phyloP scores from a whole-genome alignment of 305 asterid species.

The Fraxinus latifolia region DNA sequence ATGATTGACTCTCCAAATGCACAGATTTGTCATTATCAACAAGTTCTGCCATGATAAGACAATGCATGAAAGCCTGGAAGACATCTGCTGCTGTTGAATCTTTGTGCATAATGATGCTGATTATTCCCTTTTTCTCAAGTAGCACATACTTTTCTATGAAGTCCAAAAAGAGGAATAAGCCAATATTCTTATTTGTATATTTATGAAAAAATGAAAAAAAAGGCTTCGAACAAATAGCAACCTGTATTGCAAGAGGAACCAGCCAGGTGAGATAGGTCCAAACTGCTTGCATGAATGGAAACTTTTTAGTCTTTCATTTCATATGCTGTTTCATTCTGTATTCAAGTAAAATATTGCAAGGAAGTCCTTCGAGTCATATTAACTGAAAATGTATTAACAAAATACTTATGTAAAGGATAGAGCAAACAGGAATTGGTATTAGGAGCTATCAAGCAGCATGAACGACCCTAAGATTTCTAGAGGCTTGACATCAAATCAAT shows the following conservation, averaged over 20 bases:
- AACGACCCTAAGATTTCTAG: neutral
- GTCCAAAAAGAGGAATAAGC: conserved; percentile 25
- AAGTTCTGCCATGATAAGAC: conserved; percentile 60
- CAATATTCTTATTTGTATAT: conserved; percentile 14
- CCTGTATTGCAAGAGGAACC: conserved; percentile 66
- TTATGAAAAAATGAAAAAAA: neutral
- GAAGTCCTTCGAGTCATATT: neutral
- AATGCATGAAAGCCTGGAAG: conserved; percentile 68
- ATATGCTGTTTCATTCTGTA: neutral
- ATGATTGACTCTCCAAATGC: conserved; percentile 60
- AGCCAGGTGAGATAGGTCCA: conserved; percentile 50
- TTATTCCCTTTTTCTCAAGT: conserved; percentile 42
- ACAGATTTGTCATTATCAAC: conserved; percentile 33
- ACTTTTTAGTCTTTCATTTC: conserved; percentile 14
- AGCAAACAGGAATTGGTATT: neutral
- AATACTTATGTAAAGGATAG: neutral
- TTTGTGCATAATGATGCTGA: conserved; percentile 61
- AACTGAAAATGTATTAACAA: neutral
- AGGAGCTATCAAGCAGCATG: conserved; percentile 3
- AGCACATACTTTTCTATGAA: conserved; percentile 59
- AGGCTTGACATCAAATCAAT: neutral
- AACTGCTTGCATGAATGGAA: conserved; percentile 45
- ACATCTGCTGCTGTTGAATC: conserved; percentile 70
- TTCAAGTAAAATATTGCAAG: neutral
- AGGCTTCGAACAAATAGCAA: conserved; percentile 17